phyloP scores from a whole-genome alignment of 495 filamentous ascomycete genomes.

The Entonaema liquescens region DNA sequence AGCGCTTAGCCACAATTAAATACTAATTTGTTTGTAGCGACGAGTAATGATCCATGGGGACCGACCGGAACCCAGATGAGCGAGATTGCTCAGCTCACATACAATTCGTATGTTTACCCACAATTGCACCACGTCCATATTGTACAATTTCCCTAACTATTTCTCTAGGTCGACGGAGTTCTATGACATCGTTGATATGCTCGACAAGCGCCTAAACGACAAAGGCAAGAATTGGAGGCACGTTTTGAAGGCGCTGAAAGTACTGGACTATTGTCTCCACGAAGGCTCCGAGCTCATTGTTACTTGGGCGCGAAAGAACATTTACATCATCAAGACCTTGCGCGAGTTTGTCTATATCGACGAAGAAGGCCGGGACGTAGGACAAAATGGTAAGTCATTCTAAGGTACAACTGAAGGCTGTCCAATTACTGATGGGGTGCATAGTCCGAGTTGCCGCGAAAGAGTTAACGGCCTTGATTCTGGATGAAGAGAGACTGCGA shows the following conservation, averaged over 20 bases:
- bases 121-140: background rate
- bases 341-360: slow-evolving; percentile 96
- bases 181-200: slow-evolving; percentile 99
- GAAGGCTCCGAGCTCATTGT: slow-evolving; percentile 97
- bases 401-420: background rate
- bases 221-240: slow-evolving; percentile 99
- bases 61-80: slow-evolving; percentile 98
- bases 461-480: slow-evolving; percentile 91
- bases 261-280: slow-evolving; percentile 97
- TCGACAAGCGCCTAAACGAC: slow-evolving; percentile 98
- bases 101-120: slow-evolving; percentile 77
- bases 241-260: slow-evolving; percentile 96
- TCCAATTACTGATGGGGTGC: slow-evolving; percentile 28
- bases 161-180: slow-evolving; percentile 85
- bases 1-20: background rate
- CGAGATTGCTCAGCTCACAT: slow-evolving; percentile 97
- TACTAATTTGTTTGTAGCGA: slow-evolving; percentile 67
- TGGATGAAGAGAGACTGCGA: slow-evolving; percentile 94
- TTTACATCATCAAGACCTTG: slow-evolving; percentile 98
- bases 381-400: slow-evolving; percentile 77
- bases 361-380: slow-evolving; percentile 92
- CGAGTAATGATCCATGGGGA: slow-evolving; percentile 99
- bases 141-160: slow-evolving; percentile 13
- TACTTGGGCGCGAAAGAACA: slow-evolving; percentile 96
- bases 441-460: slow-evolving; percentile 94